phyloP scores from a whole-genome alignment of 495 filamentous ascomycete genomes.

The Podospora australis region DNA sequence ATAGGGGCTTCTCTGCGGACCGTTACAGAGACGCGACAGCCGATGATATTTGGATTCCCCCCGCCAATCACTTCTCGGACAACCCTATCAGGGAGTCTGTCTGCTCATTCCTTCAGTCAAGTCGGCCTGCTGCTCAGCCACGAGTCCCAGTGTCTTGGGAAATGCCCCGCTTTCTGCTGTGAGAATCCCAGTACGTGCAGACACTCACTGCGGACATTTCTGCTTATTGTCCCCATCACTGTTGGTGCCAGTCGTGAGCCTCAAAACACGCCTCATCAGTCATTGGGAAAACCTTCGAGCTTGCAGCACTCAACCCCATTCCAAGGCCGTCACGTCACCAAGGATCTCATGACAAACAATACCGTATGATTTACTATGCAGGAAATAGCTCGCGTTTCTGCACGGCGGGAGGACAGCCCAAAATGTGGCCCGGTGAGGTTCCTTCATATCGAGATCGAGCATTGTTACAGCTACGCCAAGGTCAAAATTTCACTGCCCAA shows the following conservation, averaged over 20 bases:
- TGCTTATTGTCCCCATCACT: neutral
- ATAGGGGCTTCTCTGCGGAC: slow-evolving; percentile 6
- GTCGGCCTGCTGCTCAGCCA: slow-evolving; percentile 12
- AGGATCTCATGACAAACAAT: too few relatives aligned
- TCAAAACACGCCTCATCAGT: too few relatives aligned
- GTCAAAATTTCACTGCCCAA: slow-evolving; percentile 22
- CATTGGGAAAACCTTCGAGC: too few relatives aligned
- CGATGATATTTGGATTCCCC: slow-evolving; percentile 1
- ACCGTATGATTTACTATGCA: too few relatives aligned
- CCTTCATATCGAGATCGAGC: slow-evolving; percentile 17
- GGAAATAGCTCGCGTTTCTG: slow-evolving; percentile 16
- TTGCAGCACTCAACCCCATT: slow-evolving; percentile 4
- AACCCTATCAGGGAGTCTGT: neutral
- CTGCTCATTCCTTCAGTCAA: neutral
- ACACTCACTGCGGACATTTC: too few relatives aligned
- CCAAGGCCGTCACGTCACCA: slow-evolving; percentile 11
- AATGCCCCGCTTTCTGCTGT: neutral
- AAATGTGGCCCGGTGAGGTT: slow-evolving; percentile 16
- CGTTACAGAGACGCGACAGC: slow-evolving; percentile 12
- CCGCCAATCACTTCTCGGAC: slow-evolving; percentile 18
- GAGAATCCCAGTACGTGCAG: slow-evolving; percentile 7
- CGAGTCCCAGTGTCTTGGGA: slow-evolving; percentile 13
- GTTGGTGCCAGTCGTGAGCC: too few relatives aligned
- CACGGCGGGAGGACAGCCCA: slow-evolving; percentile 17
- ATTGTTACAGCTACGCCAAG: slow-evolving; percentile 12